Evolutionary conservation across 345 rosid genomes (phyloP).

Genomic region (Rhodamnia rubescens): DNA sequence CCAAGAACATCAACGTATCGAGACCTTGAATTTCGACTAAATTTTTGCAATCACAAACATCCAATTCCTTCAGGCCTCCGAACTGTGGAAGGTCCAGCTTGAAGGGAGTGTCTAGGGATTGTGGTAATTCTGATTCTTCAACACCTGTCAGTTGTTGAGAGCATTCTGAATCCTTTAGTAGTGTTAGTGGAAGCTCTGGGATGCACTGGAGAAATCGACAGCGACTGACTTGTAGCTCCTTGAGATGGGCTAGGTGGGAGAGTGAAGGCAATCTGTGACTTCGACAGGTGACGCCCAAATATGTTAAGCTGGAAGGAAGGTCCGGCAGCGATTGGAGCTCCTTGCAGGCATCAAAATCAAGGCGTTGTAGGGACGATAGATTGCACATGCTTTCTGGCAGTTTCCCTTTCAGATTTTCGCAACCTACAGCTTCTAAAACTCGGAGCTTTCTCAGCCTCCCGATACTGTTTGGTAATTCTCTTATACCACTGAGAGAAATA

Average conservation of each 20-base stretch:
- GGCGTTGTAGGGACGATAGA: not conserved
- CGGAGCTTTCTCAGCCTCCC: not conserved
- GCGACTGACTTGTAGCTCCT: fast-evolving
- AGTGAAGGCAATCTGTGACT: not conserved
- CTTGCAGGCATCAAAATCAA: fast-evolving
- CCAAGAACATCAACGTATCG: too few species aligned
- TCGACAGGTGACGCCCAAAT: too few species aligned
- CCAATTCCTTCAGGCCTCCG: not conserved
- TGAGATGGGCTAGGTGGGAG: not conserved
- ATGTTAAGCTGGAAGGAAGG: not conserved
- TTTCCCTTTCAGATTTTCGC: not conserved
- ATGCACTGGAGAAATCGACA: not conserved
- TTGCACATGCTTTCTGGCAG: too few species aligned
- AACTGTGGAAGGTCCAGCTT: not conserved
- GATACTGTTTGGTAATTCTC: not conserved
- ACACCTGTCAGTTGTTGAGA: not conserved
- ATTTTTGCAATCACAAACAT: not conserved
- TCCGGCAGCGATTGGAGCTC: not conserved
- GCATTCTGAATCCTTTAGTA: not conserved
- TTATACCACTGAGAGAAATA: not conserved
- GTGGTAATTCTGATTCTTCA: not conserved
- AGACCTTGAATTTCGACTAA: not conserved
- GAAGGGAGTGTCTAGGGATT: not conserved
- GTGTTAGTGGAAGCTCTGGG: not conserved
- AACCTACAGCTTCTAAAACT: fast-evolving